Percentiles rank a stretch among this genome's conserved stretches.
Conservation (phyloP, 352 stramenopile species). For the Poterioochromonas sp. region DNA sequence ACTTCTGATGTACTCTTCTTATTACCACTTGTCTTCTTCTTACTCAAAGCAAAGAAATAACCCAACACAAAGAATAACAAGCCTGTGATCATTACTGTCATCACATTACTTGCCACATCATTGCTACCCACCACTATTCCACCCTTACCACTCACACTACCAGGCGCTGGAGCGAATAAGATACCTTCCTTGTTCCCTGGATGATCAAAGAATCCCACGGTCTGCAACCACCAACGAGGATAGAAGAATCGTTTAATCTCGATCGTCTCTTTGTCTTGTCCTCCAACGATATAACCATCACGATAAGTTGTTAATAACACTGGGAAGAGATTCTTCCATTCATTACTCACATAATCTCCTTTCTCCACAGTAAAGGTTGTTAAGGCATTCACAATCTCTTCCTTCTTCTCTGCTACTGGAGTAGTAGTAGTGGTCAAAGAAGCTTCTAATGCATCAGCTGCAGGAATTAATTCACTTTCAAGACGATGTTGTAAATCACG, state of each 20-base stretch:
- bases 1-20: conserved; percentile 14
- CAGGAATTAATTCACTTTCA: not conserved
- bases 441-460: not conserved
- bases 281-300: conserved; percentile 34
- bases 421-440: not conserved
- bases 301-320: conserved; percentile 34
- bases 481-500: not conserved
- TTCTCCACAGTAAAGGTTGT: conserved; percentile 18
- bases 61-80: conserved; percentile 26
- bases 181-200: not conserved
- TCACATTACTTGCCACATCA: not conserved
- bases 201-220: not conserved
- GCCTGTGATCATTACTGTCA: conserved; percentile 12
- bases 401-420: no score
- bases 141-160: not conserved
- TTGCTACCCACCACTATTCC: conserved; percentile 5
- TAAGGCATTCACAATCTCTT: conserved; percentile 1
- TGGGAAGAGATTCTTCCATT: conserved; percentile 36
- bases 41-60: conserved; percentile 15
- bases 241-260: conserved; percentile 26
- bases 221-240: conserved; percentile 17
- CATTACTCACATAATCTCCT: conserved; percentile 4
- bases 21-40: conserved; percentile 14
- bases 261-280: not conserved
- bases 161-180: not conserved